phyloP scores from a whole-genome alignment of 164 flowering plant species.

The Cinnamomum chago region DNA sequence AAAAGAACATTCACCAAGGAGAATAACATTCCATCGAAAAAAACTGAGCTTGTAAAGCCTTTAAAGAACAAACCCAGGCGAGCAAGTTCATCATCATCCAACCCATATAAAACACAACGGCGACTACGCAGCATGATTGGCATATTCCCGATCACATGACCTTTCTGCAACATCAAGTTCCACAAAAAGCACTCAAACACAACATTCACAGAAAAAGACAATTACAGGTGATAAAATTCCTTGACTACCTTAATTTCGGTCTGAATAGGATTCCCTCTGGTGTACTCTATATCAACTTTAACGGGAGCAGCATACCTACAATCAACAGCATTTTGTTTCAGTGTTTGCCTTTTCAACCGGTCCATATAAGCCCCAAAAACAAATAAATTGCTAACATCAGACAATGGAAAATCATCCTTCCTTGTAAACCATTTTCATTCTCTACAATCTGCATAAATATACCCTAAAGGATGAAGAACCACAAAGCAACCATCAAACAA shows the following conservation, averaged over 20 bases:
- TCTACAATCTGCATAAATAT: too few relatives aligned
- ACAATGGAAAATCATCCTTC: too few relatives aligned
- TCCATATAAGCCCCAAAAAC: too few relatives aligned
- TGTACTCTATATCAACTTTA: constrained; percentile 48
- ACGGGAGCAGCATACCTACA: constrained; percentile 79
- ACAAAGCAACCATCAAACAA: too few relatives aligned
- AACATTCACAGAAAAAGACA: neutral
- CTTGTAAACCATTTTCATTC: too few relatives aligned
- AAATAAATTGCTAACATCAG: too few relatives aligned
- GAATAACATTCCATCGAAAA: neutral
- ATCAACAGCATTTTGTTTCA: neutral
- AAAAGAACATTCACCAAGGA: neutral
- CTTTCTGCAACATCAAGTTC: constrained; percentile 27
- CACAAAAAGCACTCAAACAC: neutral
- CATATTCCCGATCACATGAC: constrained; percentile 66
- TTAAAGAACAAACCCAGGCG: constrained; percentile 48
- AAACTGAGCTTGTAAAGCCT: neutral
- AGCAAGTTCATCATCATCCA: constrained; percentile 88
- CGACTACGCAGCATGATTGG: constrained; percentile 93
- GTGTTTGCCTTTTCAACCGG: neutral
- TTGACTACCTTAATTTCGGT: constrained; percentile 35
- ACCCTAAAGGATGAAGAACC: too few relatives aligned
- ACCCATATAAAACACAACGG: constrained; percentile 58
- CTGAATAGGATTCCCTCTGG: constrained; percentile 29
- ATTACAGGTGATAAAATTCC: neutral